These are phyloP conservation scores for Phylloporus scabripes DNA, from an alignment of 768 basidiomycete genomes.

Conservation along the genomic window DNA sequence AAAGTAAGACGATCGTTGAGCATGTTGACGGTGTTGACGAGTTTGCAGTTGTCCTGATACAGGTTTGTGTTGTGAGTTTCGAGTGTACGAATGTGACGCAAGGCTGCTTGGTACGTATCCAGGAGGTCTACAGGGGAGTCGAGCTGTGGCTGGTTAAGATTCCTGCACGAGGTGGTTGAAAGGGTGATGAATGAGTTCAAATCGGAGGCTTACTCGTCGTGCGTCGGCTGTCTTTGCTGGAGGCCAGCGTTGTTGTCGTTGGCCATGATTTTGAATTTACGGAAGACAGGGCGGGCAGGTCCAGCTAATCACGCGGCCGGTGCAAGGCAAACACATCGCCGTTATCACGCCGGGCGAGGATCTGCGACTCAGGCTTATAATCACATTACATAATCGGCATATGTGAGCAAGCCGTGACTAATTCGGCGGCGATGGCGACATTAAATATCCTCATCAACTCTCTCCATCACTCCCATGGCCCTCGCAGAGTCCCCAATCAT, in stretches of 20 bases:
- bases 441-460: background rate
- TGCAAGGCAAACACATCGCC: background rate
- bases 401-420: background rate
- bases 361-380: background rate
- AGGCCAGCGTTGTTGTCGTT: background rate
- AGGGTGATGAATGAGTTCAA: background rate
- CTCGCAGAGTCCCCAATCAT: constrained; percentile 27
- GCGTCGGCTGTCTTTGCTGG: too few relatives aligned
- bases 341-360: background rate
- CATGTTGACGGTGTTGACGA: constrained; percentile 23
- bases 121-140: constrained; percentile 16
- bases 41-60: constrained; percentile 36
- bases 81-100: constrained; percentile 31
- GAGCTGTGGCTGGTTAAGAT: background rate
- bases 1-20: constrained; percentile 30
- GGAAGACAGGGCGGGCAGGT: background rate
- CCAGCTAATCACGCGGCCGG: background rate
- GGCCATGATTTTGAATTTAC: background rate
- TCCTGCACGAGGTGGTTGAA: background rate
- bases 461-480: constrained; percentile 16
- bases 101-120: constrained; percentile 16
- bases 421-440: background rate
- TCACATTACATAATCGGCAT: background rate
- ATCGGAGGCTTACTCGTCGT: background rate
- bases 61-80: constrained; percentile 30